A percentile compares a stretch with the other conserved stretches of the same genome.
Evolutionary conservation across 768 basidiomycete species (phyloP).

Genomic region (Megacollybia marginata): DNA sequence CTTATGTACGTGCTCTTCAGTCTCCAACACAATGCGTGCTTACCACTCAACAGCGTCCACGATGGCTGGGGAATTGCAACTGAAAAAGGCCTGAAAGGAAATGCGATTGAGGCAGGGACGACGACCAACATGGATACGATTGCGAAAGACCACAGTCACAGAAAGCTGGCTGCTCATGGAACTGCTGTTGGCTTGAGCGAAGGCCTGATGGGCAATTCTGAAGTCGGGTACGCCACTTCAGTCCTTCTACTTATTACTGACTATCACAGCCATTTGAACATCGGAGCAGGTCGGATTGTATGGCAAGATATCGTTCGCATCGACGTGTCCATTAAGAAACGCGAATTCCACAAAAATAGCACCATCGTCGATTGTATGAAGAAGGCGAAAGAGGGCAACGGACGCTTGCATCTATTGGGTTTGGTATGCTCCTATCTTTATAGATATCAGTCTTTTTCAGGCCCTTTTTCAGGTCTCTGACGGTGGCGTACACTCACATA

Average conservation of each 20-base stretch:
- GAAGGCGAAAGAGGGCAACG: constrained; percentile 74
- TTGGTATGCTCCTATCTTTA: constrained; percentile 42
- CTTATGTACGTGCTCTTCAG: constrained; percentile 55
- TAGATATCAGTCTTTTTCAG: neutral
- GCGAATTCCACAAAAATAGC: constrained; percentile 74
- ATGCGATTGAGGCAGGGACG: constrained; percentile 79
- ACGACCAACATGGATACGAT: constrained; percentile 90
- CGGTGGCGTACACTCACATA: constrained; percentile 96
- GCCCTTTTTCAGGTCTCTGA: constrained; percentile 63
- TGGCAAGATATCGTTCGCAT: constrained; percentile 99
- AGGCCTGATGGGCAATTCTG: constrained; percentile 96
- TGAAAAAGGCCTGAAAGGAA: constrained; percentile 66
- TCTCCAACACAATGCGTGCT: neutral
- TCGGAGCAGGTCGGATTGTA: constrained; percentile 89
- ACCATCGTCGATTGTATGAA: constrained; percentile 67
- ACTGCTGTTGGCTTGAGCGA: constrained; percentile 90
- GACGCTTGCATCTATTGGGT: constrained; percentile 83
- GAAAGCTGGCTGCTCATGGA: constrained; percentile 77
- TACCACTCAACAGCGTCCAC: constrained; percentile 58
- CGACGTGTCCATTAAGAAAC: constrained; percentile 86
- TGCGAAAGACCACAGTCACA: constrained; percentile 64
- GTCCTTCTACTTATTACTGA: neutral
- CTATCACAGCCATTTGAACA: constrained; percentile 76
- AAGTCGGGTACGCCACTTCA: constrained; percentile 71
- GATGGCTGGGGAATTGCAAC: constrained; percentile 91